Evolutionary conservation across 2,329 filamentous ascomycete genomes (phyloP), one percentile per base, ranked within the genome.

Genomic region (Penicillium sp.): DNA sequence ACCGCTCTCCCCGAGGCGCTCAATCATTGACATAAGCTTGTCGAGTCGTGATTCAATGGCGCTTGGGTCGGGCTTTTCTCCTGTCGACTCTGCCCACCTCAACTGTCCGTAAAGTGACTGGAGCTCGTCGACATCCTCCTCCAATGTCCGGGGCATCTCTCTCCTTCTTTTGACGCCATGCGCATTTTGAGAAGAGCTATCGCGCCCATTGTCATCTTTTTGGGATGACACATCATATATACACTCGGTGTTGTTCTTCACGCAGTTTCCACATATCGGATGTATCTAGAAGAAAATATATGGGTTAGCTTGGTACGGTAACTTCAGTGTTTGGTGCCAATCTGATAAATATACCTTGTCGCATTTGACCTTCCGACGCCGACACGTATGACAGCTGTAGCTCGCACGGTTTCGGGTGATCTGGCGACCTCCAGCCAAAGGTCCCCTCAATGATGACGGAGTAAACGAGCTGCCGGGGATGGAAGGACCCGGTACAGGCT

Each of bases 331-430:
- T 21, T 29, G 9, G 7, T 6, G 15, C 3, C 2, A 23, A 16
- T n/a, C 9, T 6, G 19, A 29, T 41, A 13, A 21, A 55, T 36
- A 10, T 63, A 72, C 70, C 67, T 78, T 78, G 64, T 77, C 72
- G 59, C 78, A 80, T 71, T 79, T 79, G 48, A 80, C 76, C 60
- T 80, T 80, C 31, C 78, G 72, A 56, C 75, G 67, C 47, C 78
- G 74, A 65, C 78, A 80, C 1, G 71, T 76, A 62, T 78, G 73
- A 58, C 78, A 80, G 60, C 75, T 78, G 60, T 79, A 79, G 61
- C 77, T 79, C 34, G 75, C 71, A 48, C 78, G 75, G 46, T 76
- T 79, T 19, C 78, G 75, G 38, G 78, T 80, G 50, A 80, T 80
- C 54, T 79, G 77, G 50, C 76, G 76, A 41, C 70, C 70, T 36